Evolutionary conservation across 1,284 basidiomycete genomes (phyloP), one percentile per base, ranked within the genome.

Genomic region (Rhodotorula sp.): DNA sequence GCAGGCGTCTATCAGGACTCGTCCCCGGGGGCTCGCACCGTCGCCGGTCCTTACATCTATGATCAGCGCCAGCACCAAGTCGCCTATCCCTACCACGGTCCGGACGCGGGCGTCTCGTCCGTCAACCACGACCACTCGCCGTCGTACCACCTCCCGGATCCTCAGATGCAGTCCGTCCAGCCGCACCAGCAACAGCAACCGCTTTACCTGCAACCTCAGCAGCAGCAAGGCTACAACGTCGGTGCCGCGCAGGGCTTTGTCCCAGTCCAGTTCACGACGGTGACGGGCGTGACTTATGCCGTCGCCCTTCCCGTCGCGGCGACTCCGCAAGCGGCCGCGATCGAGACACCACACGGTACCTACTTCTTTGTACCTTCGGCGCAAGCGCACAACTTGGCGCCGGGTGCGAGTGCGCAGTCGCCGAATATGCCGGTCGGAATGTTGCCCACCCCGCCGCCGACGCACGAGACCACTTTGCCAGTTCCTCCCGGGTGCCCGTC

Each of bases 331-430:
- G 53, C 69, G 54, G n/a, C 53, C 8, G 66, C 72, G 42, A 64
- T 74, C 68, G 72, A 75, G 64, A 74, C 74, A 8, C 63, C 69
- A 12, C 67, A 66, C 49, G 74, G 74, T 4, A 74, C 74, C 22
- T 75, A 69, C 69, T 75, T 68, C 70, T 75, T 75, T 37, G 74
- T 75, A 4, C 74, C 74, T 12, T 12, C 24, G 37, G 12, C 37
- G 37, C 18, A 29, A 33, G 18, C n/a, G 42, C 42, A 24, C 5
- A 15, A n/a, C 57, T 26, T n/a, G 42, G 17, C 55, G 20, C 30
- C 30, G 20, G 4, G 8, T 55, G 14, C 46, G 29, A 2, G 58
- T 17, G 54, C 20, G 26, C 53, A n/a, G 53, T 10, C 24, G 26
- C 24, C 53, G n/a, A n/a, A 26, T 6, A 17, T 29, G 12, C 53